These are phyloP conservation scores for Malassezia obtusa DNA, from an alignment of 1,284 basidiomycete species.

Conservation along the genomic window DNA sequence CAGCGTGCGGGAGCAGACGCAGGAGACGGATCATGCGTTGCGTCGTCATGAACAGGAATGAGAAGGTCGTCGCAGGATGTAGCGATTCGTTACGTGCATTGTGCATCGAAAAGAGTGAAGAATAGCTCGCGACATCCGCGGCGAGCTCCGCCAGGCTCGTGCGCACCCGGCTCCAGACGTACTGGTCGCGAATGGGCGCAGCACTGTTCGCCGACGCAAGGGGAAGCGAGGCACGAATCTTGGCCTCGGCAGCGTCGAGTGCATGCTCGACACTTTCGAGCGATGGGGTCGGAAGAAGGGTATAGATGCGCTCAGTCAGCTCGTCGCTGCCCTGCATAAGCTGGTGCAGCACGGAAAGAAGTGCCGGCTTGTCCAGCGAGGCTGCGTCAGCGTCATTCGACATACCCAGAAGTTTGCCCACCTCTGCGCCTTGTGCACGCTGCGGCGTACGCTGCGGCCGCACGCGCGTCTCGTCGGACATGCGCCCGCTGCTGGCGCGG, in stretches of 20 bases:
- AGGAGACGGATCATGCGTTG: constrained; percentile 30
- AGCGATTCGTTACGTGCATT: constrained; percentile 4
- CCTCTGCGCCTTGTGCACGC: constrained; percentile 20
- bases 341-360: constrained; percentile 30
- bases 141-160: constrained; percentile 29
- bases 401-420: constrained; percentile 30
- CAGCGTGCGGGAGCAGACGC: constrained; percentile 20
- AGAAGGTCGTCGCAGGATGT: constrained; percentile 34
- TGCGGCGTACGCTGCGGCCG: constrained; percentile 1
- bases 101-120: constrained; percentile 30
- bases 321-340: constrained; percentile 26
- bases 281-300: constrained; percentile 35
- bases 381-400: constrained; percentile 14
- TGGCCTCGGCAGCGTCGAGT: constrained; percentile 11
- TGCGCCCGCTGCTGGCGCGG: background rate
- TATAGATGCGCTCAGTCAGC: constrained; percentile 30
- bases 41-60: constrained; percentile 31
- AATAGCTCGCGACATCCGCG: constrained; percentile 22
- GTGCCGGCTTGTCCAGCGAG: constrained; percentile 35
- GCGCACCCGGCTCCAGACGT: constrained; percentile 35
- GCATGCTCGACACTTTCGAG: constrained; percentile 13
- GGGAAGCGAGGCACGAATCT: constrained; percentile 24
- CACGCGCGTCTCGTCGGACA: background rate
- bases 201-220: constrained; percentile 18
- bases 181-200: constrained; percentile 26